Evolutionary conservation across 2,329 filamentous ascomycete species (phyloP).

Genomic region (Verticillium dahliae): DNA sequence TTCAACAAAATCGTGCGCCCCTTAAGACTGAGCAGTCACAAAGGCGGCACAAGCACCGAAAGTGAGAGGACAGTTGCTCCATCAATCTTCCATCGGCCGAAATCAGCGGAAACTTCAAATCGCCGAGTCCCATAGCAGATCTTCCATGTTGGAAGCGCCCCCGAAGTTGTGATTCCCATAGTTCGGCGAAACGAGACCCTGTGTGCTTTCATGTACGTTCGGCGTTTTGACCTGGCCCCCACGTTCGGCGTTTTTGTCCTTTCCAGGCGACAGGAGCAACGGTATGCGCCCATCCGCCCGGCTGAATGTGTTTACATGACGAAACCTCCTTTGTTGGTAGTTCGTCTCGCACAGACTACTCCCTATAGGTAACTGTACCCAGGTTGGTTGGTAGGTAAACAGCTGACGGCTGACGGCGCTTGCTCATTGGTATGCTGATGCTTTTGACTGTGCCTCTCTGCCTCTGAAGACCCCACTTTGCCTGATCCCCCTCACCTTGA

Average conservation of each 20-base stretch:
- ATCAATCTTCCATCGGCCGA: not conserved
- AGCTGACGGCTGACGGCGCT: too few species aligned
- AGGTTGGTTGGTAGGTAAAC: too few species aligned
- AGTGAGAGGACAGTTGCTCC: too few species aligned
- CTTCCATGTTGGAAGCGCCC: not conserved
- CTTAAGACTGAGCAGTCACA: not conserved
- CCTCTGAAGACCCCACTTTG: too few species aligned
- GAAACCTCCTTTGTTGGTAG: too few species aligned
- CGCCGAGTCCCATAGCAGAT: not conserved
- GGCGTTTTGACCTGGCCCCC: not conserved
- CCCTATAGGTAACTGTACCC: not conserved
- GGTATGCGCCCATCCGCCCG: too few species aligned
- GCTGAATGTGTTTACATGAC: not conserved
- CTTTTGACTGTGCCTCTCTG: too few species aligned
- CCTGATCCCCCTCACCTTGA: too few species aligned
- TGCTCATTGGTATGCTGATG: too few species aligned
- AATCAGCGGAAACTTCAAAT: not conserved
- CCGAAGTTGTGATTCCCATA: not conserved
- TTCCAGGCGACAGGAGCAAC: not conserved
- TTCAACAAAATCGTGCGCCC: not conserved
- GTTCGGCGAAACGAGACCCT: not conserved
- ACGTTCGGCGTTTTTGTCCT: not conserved
- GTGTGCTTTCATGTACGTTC: not conserved
- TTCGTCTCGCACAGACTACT: too few species aligned
- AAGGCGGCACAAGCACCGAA: not conserved